Evolutionary conservation across 345 rosid species (phyloP), one percentile per base, ranked within the genome.

Genomic region (Raphanus sativus): DNA sequence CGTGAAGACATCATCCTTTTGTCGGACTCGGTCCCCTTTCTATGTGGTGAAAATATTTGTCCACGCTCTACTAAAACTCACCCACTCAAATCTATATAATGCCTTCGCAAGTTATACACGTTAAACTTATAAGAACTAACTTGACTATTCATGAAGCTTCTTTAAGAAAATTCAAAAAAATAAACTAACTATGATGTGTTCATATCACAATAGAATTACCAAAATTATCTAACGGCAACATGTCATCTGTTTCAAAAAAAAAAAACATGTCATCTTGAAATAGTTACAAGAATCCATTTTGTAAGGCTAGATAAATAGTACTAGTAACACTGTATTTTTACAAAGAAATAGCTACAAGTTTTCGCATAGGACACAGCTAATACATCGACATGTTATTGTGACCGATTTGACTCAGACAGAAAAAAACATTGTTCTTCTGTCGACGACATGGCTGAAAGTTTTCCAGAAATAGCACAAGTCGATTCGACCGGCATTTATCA

Each of bases 1-100:
- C 61, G 68, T 45, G 68, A 75, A 42, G 70, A 42, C 73, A 67
- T 67, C 25, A 67, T 75, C 61, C 16, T 75, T 55, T 24, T 75
- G 79, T 61, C 74, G 79, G 74, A 26, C 69, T 61, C 74, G 79
- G 74, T 34, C 69, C 74, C 62, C 68, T 61, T 24, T 33, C 34
- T 42, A 75, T 75, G 55, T 48, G 62, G 67, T 67, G 62, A 67
- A 75, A 17, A 59, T 75, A 59, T 67, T 42, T 75, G 62, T 67
- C 73, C 62, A 67, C 73, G 26, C 60, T 75, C 60, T 66, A 59
- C 48, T 38, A 56, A 21, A 21, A 65, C 30, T 11, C 65, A 38
- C n/a, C 45, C 66, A 75, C 72, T 56, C 70, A 62, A 62, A 32
- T 71, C 64, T 24, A 33, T 56, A 8, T 48, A 45, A 62, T 63